A percentile compares a stretch with the other conserved stretches of the same genome.
Evolutionary conservation across 805 yeast species (phyloP).

Genomic region (Zygotorulaspora chibaensis): DNA sequence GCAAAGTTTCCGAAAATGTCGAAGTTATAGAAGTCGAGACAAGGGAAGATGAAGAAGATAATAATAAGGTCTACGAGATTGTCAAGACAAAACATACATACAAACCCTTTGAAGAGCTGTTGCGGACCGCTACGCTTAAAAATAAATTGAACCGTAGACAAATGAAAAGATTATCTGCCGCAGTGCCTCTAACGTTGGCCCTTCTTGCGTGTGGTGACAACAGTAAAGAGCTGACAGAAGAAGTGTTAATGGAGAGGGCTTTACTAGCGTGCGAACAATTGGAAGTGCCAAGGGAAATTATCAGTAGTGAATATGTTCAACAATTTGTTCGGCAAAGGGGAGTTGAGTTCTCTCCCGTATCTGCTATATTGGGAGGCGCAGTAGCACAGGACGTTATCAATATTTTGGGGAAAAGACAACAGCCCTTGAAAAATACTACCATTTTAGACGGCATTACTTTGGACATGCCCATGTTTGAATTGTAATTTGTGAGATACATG

Average conservation of each 20-base stretch:
- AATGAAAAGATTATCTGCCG: slow-evolving; percentile 26
- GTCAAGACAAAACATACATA: slow-evolving; percentile 38
- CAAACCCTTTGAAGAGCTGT: slow-evolving; percentile 36
- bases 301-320: slow-evolving; percentile 38
- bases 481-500: neutral
- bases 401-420: slow-evolving; percentile 65
- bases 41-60: slow-evolving; percentile 33
- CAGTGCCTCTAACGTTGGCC: slow-evolving; percentile 54
- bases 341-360: slow-evolving; percentile 73
- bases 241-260: slow-evolving; percentile 33
- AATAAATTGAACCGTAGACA: slow-evolving; percentile 32
- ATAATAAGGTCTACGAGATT: slow-evolving; percentile 36
- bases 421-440: slow-evolving; percentile 77
- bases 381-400: slow-evolving; percentile 89
- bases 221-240: slow-evolving; percentile 19
- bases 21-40: slow-evolving; percentile 40
- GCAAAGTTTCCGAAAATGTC: slow-evolving; percentile 42
- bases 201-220: slow-evolving; percentile 43
- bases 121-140: slow-evolving; percentile 37
- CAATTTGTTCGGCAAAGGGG: slow-evolving; percentile 45
- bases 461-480: slow-evolving; percentile 73
- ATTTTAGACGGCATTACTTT: slow-evolving; percentile 67
- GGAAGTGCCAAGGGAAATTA: slow-evolving; percentile 45
- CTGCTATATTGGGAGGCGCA: slow-evolving; percentile 87
- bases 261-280: slow-evolving; percentile 35